phyloP scores from a whole-genome alignment of 306 rosid genomes.

The Sindora glabra region DNA sequence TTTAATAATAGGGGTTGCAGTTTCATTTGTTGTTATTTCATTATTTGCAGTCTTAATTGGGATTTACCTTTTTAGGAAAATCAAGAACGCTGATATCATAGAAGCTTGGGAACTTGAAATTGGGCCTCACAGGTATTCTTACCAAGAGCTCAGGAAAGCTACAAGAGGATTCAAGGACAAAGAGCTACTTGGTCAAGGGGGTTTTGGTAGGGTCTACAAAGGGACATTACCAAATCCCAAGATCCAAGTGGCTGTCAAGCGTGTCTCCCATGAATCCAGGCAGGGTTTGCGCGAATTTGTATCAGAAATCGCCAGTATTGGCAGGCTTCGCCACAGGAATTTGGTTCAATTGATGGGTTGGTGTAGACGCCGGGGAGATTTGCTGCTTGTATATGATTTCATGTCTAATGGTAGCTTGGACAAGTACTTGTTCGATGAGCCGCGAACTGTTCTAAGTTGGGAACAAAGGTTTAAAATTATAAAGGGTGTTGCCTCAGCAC shows the following conservation, averaged over 20 bases:
- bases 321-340: conserved; percentile 77
- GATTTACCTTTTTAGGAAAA: conserved; percentile 30
- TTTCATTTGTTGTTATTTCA: conserved; percentile 11
- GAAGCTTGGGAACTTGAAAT: conserved; percentile 72
- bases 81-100: conserved; percentile 48
- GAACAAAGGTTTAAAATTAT: conserved; percentile 50
- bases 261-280: conserved; percentile 62
- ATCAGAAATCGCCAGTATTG: conserved; percentile 72
- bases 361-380: conserved; percentile 61
- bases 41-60: conserved; percentile 22
- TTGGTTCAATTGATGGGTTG: conserved; percentile 68
- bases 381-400: conserved; percentile 66
- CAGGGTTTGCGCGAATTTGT: conserved; percentile 75
- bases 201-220: conserved; percentile 66
- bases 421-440: conserved; percentile 45
- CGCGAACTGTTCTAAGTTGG: conserved; percentile 42
- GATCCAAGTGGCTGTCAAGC: conserved; percentile 55
- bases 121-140: conserved; percentile 76
- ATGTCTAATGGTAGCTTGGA: conserved; percentile 81
- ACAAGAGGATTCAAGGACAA: conserved; percentile 55
- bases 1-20: conserved; percentile 31
- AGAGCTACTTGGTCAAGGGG: conserved; percentile 65
- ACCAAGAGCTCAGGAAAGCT: conserved; percentile 65
- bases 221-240: conserved; percentile 52
- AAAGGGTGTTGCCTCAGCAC: conserved; percentile 67